A percentile compares a stretch with the other conserved stretches of the same genome.
Evolutionary conservation across 768 basidiomycete species (phyloP).

Genomic region (Suillus variegatus): DNA sequence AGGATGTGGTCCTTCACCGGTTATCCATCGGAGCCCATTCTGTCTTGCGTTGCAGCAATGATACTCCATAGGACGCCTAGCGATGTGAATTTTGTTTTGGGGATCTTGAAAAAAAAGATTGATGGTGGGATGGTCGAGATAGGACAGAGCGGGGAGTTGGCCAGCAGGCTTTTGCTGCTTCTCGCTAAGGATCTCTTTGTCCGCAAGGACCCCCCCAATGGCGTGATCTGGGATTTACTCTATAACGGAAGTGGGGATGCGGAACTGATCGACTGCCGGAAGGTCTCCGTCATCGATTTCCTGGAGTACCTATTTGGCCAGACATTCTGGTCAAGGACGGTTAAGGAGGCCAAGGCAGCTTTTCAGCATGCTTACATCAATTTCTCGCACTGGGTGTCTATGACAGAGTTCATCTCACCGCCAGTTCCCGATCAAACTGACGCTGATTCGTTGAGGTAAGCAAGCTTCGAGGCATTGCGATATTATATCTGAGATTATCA

Average conservation of each 20-base stretch:
- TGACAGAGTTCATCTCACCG: constrained; percentile 11
- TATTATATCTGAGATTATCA: neutral
- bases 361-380: constrained; percentile 16
- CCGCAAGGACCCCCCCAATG: neutral
- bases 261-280: constrained; percentile 13
- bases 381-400: constrained; percentile 18
- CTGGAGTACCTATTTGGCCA: constrained; percentile 17
- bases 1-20: constrained; percentile 14
- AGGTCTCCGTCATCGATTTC: constrained; percentile 14
- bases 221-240: neutral
- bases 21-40: constrained; percentile 20
- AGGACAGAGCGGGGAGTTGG: constrained; percentile 14
- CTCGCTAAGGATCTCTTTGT: constrained; percentile 13
- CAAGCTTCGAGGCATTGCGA: neutral
- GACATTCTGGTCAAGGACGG: neutral
- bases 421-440: neutral
- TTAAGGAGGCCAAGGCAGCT: constrained; percentile 4
- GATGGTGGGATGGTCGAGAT: constrained; percentile 10
- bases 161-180: constrained; percentile 12
- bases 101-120: neutral
- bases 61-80: neutral
- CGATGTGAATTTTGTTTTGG: neutral
- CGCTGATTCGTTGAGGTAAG: neutral
- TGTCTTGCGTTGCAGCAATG: constrained; percentile 13
- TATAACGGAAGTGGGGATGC: neutral